A percentile compares a stretch with the other conserved stretches of the same genome.
These are phyloP conservation scores for Rhodotorula sp. DNA, from an alignment of 1,284 basidiomycete species.

Conservation along the genomic window DNA sequence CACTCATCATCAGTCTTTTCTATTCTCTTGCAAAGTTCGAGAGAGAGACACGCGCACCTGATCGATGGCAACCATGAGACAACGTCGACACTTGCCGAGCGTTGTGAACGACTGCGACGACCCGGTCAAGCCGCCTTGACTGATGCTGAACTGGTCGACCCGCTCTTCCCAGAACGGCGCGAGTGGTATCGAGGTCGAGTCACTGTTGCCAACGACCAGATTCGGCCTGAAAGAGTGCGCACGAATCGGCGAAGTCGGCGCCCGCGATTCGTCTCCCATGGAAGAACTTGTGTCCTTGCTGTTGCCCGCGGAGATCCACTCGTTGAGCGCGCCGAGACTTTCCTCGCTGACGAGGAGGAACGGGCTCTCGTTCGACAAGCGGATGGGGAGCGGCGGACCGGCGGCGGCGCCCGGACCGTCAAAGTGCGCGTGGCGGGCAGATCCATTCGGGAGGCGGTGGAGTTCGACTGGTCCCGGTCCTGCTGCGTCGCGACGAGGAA, in stretches of 20 bases:
- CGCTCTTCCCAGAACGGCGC: slow-evolving; percentile 31
- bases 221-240: slow-evolving; percentile 32
- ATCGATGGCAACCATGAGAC: slow-evolving; percentile 35
- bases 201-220: slow-evolving; percentile 9
- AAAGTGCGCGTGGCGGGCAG: slow-evolving; percentile 30
- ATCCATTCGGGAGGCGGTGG: slow-evolving; percentile 9
- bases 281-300: too few species aligned
- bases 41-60: slow-evolving; percentile 10
- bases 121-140: not conserved
- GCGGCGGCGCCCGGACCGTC: not conserved
- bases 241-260: not conserved
- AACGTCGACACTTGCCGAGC: slow-evolving; percentile 29
- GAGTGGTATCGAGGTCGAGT: not conserved
- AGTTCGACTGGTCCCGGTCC: slow-evolving; percentile 14
- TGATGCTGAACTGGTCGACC: slow-evolving; percentile 13
- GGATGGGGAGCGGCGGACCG: slow-evolving; percentile 20
- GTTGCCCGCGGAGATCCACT: slow-evolving; percentile 13
- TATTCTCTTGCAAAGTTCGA: fast-evolving
- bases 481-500: not conserved
- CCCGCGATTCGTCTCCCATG: not conserved
- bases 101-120: slow-evolving; percentile 8
- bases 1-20: not conserved
- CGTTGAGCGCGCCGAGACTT: slow-evolving; percentile 18
- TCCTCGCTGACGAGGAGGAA: slow-evolving; percentile 34
- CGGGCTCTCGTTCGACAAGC: slow-evolving; percentile 38